A percentile compares a stretch with the other conserved stretches of the same genome.
phyloP scores from a whole-genome alignment of 257 asterid genomes.

The Cordia subcordata region DNA sequence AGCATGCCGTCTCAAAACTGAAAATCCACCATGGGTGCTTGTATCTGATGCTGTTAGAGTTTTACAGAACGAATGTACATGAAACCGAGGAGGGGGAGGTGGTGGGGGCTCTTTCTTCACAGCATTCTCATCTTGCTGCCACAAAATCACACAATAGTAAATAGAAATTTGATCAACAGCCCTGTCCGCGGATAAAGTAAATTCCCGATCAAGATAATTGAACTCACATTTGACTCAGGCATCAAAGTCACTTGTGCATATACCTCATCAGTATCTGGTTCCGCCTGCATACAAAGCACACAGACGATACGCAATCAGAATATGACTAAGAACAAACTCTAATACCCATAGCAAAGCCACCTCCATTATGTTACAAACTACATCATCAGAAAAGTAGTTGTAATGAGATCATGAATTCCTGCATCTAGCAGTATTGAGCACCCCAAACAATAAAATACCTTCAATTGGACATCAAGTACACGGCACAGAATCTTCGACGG shows the following conservation, averaged over 20 bases:
- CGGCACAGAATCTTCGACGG: conserved; percentile 89
- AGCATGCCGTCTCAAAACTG: conserved; percentile 91
- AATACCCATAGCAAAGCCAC: neutral
- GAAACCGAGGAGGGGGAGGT: conserved; percentile 56
- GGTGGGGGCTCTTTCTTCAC: conserved; percentile 60
- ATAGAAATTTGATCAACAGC: neutral
- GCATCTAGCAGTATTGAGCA: neutral
- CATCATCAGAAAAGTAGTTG: neutral
- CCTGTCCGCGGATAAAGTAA: neutral
- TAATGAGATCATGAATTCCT: neutral
- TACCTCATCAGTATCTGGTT: conserved; percentile 94
- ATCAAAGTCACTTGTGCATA: conserved; percentile 83
- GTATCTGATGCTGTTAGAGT: conserved; percentile 96
- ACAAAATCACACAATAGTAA: neutral
- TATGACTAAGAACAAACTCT: neutral
- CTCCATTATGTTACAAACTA: too few relatives aligned
- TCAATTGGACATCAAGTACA: conserved; percentile 67
- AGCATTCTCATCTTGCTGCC: conserved; percentile 77
- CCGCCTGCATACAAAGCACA: conserved; percentile 53
- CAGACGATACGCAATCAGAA: conserved; percentile 6
- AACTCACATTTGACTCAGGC: conserved; percentile 74
- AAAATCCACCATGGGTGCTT: conserved; percentile 98
- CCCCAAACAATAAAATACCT: conserved; percentile 35
- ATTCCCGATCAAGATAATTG: neutral
- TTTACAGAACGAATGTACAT: conserved; percentile 88